These are phyloP conservation scores for Colletotrichum coccodes DNA, from an alignment of 2,329 filamentous ascomycete genomes.

Conservation along the genomic window DNA sequence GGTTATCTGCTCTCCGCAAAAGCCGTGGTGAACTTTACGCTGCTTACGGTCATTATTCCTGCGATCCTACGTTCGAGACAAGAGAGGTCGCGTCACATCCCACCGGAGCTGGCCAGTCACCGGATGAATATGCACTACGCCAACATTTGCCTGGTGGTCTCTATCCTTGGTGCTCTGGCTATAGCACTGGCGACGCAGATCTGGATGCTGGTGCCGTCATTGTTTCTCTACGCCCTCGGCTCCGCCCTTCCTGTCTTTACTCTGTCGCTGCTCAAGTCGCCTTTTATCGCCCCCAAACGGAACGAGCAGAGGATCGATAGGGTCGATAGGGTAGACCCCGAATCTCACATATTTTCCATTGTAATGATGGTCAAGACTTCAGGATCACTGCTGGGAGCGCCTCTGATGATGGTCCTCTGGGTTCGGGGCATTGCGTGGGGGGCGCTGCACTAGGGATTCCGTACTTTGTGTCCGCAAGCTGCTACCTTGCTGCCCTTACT, in stretches of 20 bases:
- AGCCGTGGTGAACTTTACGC: conserved; percentile 57
- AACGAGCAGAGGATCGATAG: background rate
- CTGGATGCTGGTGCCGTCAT: conserved; percentile 52
- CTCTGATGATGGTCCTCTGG: conserved; percentile 58
- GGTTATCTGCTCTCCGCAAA: conserved; percentile 60
- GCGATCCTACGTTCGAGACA: conserved; percentile 41
- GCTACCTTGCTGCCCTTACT: conserved; percentile 48
- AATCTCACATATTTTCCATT: conserved; percentile 58
- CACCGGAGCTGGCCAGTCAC: conserved; percentile 39
- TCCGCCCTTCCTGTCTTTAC: conserved; percentile 62
- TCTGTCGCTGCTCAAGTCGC: conserved; percentile 57
- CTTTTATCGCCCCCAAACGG: conserved; percentile 41
- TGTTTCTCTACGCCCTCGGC: conserved; percentile 58
- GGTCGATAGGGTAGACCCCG: conserved; percentile 39
- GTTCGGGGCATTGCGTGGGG: conserved; percentile 53
- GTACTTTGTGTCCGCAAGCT: conserved; percentile 50
- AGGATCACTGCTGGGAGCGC: conserved; percentile 58
- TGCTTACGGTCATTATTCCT: conserved; percentile 55
- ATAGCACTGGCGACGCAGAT: conserved; percentile 52
- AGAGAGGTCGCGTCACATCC: conserved; percentile 10
- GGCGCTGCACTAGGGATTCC: conserved; percentile 47
- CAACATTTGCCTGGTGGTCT: conserved; percentile 46
- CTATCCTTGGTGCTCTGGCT: conserved; percentile 49
- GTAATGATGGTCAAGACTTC: conserved; percentile 61
- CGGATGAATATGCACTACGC: conserved; percentile 46